These are phyloP conservation scores for Barnettozyma sucrosica DNA, from an alignment of 805 yeast species.

Conservation along the genomic window DNA sequence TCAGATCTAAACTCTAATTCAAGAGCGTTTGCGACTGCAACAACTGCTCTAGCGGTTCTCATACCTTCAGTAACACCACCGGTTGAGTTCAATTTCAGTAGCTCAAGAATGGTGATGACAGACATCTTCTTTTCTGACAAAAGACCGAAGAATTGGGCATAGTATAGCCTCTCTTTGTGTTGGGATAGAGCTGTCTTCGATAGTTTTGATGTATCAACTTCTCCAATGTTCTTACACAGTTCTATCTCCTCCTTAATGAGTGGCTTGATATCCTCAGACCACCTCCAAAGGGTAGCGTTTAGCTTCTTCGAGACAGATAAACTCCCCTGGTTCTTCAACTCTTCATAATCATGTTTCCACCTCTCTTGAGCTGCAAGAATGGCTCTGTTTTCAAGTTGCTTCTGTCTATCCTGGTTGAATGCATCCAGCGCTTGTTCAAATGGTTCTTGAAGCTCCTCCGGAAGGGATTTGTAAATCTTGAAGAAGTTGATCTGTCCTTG, in stretches of 20 bases:
- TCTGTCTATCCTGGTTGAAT: constrained; percentile 72
- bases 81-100: constrained; percentile 66
- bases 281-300: constrained; percentile 72
- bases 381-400: constrained; percentile 68
- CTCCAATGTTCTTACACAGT: constrained; percentile 42
- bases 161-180: constrained; percentile 40
- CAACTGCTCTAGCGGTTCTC: constrained; percentile 76
- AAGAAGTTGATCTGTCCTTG: constrained; percentile 49
- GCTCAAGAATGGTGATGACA: constrained; percentile 77
- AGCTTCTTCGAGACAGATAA: constrained; percentile 48
- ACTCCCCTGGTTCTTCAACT: constrained; percentile 52
- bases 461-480: constrained; percentile 51
- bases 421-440: constrained; percentile 66
- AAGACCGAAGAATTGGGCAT: constrained; percentile 74
- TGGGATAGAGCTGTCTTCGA: constrained; percentile 24
- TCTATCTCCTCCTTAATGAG: constrained; percentile 60
- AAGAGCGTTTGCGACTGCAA: constrained; percentile 75
- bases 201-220: constrained; percentile 17
- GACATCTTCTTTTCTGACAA: constrained; percentile 76
- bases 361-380: constrained; percentile 80
- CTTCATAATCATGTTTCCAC: constrained; percentile 83
- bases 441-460: constrained; percentile 40
- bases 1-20: constrained; percentile 81
- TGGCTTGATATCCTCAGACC: constrained; percentile 76
- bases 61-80: constrained; percentile 77